phyloP scores from a whole-genome alignment of 2,329 filamentous ascomycete species.

The Penicillium sp. region DNA sequence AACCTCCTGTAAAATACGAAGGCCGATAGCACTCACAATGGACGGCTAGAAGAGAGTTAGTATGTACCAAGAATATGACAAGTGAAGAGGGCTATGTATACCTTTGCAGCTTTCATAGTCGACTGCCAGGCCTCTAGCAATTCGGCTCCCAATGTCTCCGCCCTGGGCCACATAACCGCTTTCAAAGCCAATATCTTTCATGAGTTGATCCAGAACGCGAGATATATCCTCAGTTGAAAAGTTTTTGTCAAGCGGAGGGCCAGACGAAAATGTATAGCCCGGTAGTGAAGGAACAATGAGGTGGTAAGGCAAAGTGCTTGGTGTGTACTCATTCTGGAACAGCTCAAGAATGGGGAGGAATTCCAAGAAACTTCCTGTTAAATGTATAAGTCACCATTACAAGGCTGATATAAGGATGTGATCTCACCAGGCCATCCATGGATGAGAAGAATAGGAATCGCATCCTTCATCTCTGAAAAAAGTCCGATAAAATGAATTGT shows the following conservation, averaged over 20 bases:
- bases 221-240: slow-evolving; percentile 25
- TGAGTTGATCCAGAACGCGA: slow-evolving; percentile 28
- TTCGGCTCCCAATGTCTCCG: slow-evolving; percentile 31
- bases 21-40: slow-evolving; percentile 24
- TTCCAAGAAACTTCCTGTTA: slow-evolving; percentile 32
- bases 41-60: slow-evolving; percentile 19
- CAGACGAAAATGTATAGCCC: slow-evolving; percentile 31
- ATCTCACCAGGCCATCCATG: slow-evolving; percentile 37
- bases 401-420: neutral
- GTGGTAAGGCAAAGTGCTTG: slow-evolving; percentile 28
- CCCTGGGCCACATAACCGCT: slow-evolving; percentile 32
- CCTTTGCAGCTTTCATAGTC: slow-evolving; percentile 32
- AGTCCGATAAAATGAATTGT: slow-evolving; percentile 51
- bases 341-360: slow-evolving; percentile 32
- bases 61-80: neutral
- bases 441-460: slow-evolving; percentile 48
- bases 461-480: slow-evolving; percentile 47
- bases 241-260: slow-evolving; percentile 27
- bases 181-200: slow-evolving; percentile 30
- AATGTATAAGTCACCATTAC: neutral
- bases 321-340: slow-evolving; percentile 27
- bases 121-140: slow-evolving; percentile 24
- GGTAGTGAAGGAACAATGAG: slow-evolving; percentile 34
- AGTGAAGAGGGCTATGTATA: neutral
- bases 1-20: too few species aligned